phyloP scores from a whole-genome alignment of 441 rosid genomes.

The Rhodomyrtus psidioides region DNA sequence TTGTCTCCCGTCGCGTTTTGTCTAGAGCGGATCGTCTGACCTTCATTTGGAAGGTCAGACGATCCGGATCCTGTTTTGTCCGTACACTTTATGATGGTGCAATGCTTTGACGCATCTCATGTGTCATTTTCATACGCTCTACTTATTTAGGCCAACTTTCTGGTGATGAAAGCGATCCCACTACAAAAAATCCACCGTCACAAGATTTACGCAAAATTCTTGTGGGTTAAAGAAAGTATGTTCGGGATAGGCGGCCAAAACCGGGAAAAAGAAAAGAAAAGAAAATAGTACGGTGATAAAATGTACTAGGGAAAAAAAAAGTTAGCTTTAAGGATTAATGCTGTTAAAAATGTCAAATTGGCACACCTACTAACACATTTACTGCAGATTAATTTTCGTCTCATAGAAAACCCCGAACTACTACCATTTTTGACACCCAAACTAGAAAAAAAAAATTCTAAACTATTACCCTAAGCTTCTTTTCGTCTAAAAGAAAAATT shows the following conservation, averaged over 20 bases:
- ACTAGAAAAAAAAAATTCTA: background rate
- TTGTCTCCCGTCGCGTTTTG: background rate
- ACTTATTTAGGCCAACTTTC: background rate
- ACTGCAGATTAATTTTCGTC: background rate
- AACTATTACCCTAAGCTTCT: background rate
- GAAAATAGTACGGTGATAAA: background rate
- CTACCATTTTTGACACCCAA: no score
- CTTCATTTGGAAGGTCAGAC: no score
- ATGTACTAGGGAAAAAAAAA: background rate
- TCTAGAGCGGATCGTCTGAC: no score
- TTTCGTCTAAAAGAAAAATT: background rate
- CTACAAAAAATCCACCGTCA: background rate
- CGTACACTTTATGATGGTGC: background rate
- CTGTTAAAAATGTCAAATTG: background rate
- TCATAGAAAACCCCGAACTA: background rate
- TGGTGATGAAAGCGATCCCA: background rate
- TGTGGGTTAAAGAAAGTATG: background rate
- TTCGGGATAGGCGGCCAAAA: background rate
- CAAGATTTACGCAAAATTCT: background rate
- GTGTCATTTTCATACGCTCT: background rate
- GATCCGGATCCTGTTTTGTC: no score
- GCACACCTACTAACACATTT: background rate
- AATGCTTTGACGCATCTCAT: background rate
- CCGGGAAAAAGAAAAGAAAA: background rate
- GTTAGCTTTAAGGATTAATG: background rate